Conservation (phyloP, 2,329 filamentous ascomycete genomes). For the Plenodomus biglobosus region DNA sequence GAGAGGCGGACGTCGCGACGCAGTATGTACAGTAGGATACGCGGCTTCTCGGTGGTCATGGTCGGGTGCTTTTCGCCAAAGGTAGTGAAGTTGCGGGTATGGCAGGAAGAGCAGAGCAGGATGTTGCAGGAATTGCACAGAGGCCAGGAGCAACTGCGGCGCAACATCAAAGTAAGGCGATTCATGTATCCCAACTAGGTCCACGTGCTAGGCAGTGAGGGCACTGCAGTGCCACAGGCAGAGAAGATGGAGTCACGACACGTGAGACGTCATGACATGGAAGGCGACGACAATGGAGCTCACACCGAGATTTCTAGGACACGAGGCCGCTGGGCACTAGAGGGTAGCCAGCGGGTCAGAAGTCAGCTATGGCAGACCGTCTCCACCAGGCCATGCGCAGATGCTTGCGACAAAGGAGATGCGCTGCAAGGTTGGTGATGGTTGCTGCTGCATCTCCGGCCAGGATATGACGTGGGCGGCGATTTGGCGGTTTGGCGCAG, state of each 20-base stretch:
- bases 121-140: constrained; percentile 30
- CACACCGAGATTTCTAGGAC: constrained; percentile 24
- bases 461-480: constrained; percentile 24
- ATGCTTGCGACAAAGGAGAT: constrained; percentile 32
- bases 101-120: constrained; percentile 29
- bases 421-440: constrained; percentile 26
- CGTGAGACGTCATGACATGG: constrained; percentile 27
- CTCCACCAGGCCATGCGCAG: constrained; percentile 20
- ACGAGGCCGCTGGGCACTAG: constrained; percentile 26
- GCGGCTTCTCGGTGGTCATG: constrained; percentile 31
- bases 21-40: constrained; percentile 69
- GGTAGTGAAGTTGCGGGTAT: constrained; percentile 14
- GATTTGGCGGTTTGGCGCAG: constrained; percentile 3
- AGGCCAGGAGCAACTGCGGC: constrained; percentile 37
- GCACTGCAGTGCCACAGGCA: constrained; percentile 24
- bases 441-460: constrained; percentile 22
- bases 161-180: constrained; percentile 33
- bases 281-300: constrained; percentile 18
- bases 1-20: constrained; percentile 71
- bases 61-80: constrained; percentile 13
- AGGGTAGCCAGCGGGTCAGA: constrained; percentile 25
- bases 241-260: constrained; percentile 13
- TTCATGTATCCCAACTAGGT: constrained; percentile 12
- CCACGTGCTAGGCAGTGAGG: constrained; percentile 12
- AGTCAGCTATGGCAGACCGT: constrained; percentile 27